phyloP scores from a whole-genome alignment of 345 rosid genomes.

The Pistacia vera region DNA sequence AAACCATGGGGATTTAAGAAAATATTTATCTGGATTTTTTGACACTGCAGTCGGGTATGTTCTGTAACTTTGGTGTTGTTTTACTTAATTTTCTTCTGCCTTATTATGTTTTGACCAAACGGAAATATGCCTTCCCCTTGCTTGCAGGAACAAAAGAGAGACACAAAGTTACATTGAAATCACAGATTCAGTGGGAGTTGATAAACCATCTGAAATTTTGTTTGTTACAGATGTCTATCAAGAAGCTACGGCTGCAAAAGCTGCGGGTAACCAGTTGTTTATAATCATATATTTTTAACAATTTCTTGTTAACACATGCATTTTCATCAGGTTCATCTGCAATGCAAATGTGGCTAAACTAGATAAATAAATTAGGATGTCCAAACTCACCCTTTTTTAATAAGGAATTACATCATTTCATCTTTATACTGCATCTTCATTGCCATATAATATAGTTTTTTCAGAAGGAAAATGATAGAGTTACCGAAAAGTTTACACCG shows the following conservation, averaged over 20 bases:
- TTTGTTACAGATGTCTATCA: slow-evolving; percentile 82
- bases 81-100: neutral
- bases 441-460: neutral
- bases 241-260: slow-evolving; percentile 91
- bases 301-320: neutral
- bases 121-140: slow-evolving; percentile 13
- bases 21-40: slow-evolving; percentile 79
- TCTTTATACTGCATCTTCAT: neutral
- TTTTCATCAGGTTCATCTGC: neutral
- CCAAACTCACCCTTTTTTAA: neutral
- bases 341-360: neutral
- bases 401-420: neutral
- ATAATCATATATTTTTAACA: neutral
- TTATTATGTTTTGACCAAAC: neutral
- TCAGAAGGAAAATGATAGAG: no score
- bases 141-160: slow-evolving; percentile 82
- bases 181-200: slow-evolving; percentile 72
- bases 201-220: slow-evolving; percentile 75
- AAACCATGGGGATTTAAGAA: slow-evolving; percentile 78
- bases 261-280: slow-evolving; percentile 58
- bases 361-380: neutral
- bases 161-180: slow-evolving; percentile 75
- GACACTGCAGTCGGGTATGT: slow-evolving; percentile 84
- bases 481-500: no score
- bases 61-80: slow-evolving; percentile 5